Conservation (phyloP, 768 basidiomycete genomes). For the Gelatoporia subvermispora region DNA sequence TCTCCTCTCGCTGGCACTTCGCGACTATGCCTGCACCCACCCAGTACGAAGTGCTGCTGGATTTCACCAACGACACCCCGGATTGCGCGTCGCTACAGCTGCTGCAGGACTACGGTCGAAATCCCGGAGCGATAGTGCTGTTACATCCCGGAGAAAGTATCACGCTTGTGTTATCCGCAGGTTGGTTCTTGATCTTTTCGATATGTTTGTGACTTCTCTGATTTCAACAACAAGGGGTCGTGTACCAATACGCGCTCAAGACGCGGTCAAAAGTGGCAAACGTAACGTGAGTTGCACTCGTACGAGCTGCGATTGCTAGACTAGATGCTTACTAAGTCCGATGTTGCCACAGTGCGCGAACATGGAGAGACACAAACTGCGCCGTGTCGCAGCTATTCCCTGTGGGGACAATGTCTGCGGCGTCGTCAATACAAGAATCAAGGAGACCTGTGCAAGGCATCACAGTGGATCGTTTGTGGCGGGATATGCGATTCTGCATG, state of each 20-base stretch:
- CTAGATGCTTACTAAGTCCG: conserved; percentile 1
- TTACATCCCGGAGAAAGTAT: conserved; percentile 60
- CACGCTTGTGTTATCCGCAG: conserved; percentile 62
- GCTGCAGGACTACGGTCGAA: conserved; percentile 57
- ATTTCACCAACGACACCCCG: conserved; percentile 65
- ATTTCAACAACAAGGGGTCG: conserved; percentile 34
- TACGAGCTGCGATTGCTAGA: background rate
- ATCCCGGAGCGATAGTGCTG: conserved; percentile 47
- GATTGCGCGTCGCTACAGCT: conserved; percentile 62
- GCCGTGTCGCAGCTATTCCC: conserved; percentile 58
- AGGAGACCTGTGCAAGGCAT: conserved; percentile 45
- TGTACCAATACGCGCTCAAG: conserved; percentile 69
- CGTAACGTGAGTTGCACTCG: conserved; percentile 53
- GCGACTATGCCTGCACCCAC: conserved; percentile 52
- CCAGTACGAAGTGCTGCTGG: conserved; percentile 64
- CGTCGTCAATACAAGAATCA: conserved; percentile 24
- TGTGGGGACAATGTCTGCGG: conserved; percentile 21
- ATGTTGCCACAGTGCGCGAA: conserved; percentile 42
- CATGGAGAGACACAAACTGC: conserved; percentile 63
- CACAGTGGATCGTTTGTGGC: conserved; percentile 62
- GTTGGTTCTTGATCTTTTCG: conserved; percentile 9
- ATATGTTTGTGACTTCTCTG: conserved; percentile 1
- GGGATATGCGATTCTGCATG: conserved; percentile 59
- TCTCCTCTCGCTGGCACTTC: conserved; percentile 3
- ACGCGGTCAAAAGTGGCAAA: conserved; percentile 60